These are phyloP conservation scores for Solanum chiquidenum DNA, from an alignment of 257 asterid genomes.

Conservation along the genomic window DNA sequence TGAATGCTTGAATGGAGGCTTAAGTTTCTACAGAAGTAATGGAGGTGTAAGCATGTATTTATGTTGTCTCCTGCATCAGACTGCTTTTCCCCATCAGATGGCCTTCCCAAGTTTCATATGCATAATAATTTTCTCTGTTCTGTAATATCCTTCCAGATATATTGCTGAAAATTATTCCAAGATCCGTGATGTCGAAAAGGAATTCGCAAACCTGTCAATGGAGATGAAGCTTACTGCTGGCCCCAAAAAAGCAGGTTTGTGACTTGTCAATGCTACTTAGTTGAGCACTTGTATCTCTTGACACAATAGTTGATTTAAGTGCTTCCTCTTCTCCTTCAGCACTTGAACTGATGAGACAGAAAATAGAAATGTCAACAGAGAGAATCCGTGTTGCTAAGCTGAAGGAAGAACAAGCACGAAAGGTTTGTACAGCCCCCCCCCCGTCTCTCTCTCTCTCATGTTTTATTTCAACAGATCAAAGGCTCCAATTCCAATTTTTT, in stretches of 20 bases:
- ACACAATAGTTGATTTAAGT: not conserved
- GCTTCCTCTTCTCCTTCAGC: slow-evolving; percentile 25
- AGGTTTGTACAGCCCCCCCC: slow-evolving; percentile 28
- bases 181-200: slow-evolving; percentile 97
- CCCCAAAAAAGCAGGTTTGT: slow-evolving; percentile 81
- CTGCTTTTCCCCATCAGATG: not conserved
- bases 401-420: slow-evolving; percentile 72
- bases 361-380: slow-evolving; percentile 82
- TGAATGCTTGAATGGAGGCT: not conserved
- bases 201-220: slow-evolving; percentile 64
- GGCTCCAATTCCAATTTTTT: not conserved
- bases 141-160: slow-evolving; percentile 42
- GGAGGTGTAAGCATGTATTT: not conserved
- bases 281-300: not conserved
- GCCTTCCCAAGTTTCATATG: not conserved
- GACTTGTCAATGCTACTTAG: not conserved
- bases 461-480: not conserved
- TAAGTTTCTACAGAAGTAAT: not conserved
- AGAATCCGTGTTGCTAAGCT: slow-evolving; percentile 57
- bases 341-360: slow-evolving; percentile 91
- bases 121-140: not conserved
- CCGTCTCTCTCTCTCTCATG: not conserved
- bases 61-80: not conserved
- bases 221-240: slow-evolving; percentile 98
- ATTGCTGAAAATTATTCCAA: slow-evolving; percentile 85